These are phyloP conservation scores for Nitzschia palea DNA, from an alignment of 108 stramenopile genomes.

Conservation along the genomic window DNA sequence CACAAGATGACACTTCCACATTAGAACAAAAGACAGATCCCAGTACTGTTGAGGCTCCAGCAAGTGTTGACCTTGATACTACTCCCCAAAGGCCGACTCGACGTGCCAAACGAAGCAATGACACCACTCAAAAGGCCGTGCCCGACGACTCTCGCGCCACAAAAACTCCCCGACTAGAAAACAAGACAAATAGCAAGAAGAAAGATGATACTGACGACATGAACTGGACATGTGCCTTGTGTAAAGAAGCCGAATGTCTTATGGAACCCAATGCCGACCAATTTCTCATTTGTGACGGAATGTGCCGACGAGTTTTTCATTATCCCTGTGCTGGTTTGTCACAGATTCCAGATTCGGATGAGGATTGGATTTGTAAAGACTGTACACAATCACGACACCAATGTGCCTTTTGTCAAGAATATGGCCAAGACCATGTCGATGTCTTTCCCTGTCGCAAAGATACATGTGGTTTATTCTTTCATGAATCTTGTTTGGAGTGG, in stretches of 20 bases:
- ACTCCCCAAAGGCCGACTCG: no score
- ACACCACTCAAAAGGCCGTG: no score
- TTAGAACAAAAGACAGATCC: no score
- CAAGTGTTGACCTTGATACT: no score
- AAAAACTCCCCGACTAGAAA: no score
- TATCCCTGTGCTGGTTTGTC: constrained; percentile 70
- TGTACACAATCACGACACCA: constrained; percentile 48
- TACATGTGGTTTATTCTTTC: constrained; percentile 71
- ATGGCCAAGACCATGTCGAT: constrained; percentile 63
- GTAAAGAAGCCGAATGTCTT: constrained; percentile 70
- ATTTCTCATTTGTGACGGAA: constrained; percentile 71
- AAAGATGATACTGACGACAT: constrained; percentile 37
- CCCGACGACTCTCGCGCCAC: no score
- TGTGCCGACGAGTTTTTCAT: constrained; percentile 74
- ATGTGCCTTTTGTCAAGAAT: constrained; percentile 66
- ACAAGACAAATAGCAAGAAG: background rate
- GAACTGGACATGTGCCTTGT: constrained; percentile 74
- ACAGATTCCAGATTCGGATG: constrained; percentile 51
- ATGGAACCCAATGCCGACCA: constrained; percentile 42
- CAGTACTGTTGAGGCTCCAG: no score
- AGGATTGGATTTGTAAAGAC: constrained; percentile 69
- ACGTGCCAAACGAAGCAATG: no score
- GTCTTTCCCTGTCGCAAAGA: constrained; percentile 55
- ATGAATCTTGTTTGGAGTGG: constrained; percentile 58
- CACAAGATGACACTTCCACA: no score